These are phyloP conservation scores for Lasiodiplodia sp. DNA, from an alignment of 2,329 filamentous ascomycete species.

Conservation along the genomic window DNA sequence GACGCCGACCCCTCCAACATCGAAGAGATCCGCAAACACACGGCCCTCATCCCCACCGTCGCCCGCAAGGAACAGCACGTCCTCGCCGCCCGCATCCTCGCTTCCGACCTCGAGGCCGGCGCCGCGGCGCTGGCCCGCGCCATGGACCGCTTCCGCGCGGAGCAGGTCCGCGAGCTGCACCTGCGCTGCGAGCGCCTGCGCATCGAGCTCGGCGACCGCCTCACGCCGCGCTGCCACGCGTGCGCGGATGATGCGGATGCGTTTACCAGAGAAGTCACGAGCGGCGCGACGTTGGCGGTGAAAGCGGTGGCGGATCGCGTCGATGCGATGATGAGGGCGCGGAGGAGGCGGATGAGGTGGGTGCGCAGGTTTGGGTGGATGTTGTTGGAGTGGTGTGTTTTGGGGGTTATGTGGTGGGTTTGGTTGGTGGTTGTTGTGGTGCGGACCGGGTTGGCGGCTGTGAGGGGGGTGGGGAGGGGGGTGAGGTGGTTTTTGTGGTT, in stretches of 20 bases:
- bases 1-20: constrained; percentile 32
- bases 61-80: constrained; percentile 60
- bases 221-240: constrained; percentile 68
- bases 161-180: constrained; percentile 54
- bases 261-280: constrained; percentile 76
- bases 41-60: constrained; percentile 53
- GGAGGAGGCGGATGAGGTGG: constrained; percentile 75
- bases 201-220: constrained; percentile 55
- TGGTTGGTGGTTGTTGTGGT: constrained; percentile 87
- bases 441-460: constrained; percentile 68
- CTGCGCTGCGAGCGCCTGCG: constrained; percentile 53
- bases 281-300: constrained; percentile 77
- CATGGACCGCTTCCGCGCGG: constrained; percentile 57
- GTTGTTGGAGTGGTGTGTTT: constrained; percentile 80
- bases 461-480: constrained; percentile 65
- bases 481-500: constrained; percentile 88
- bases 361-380: constrained; percentile 76
- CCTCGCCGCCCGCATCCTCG: constrained; percentile 60
- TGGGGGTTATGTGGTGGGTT: constrained; percentile 92
- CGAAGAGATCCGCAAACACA: constrained; percentile 27
- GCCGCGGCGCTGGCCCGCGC: constrained; percentile 58
- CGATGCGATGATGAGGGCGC: constrained; percentile 71
- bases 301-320: constrained; percentile 83
- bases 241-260: constrained; percentile 82
- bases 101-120: constrained; percentile 55